Percentiles rank a stretch among this genome's conserved stretches.
Evolutionary conservation across 257 asterid genomes (phyloP).

Genomic region (Fraxinus quadrangulata): DNA sequence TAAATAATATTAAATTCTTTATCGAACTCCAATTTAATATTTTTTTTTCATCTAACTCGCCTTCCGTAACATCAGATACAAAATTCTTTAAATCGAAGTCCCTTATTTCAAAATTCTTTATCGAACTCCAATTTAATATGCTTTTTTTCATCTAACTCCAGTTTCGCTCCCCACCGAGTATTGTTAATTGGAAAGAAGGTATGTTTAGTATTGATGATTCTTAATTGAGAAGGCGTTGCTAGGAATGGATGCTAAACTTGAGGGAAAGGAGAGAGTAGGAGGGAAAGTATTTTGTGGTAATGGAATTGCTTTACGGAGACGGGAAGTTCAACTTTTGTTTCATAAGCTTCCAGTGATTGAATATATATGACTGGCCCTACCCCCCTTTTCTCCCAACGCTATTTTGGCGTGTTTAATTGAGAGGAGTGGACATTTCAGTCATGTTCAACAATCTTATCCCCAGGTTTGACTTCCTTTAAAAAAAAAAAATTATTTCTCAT

Average conservation of each 20-base stretch:
- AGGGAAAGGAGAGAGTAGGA: conserved; percentile 28
- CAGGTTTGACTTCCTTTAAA: too few species aligned
- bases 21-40: too few species aligned
- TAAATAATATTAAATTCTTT: too few species aligned
- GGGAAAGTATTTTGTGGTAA: conserved; percentile 34
- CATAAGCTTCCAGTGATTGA: conserved; percentile 40
- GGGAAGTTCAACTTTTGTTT: conserved; percentile 28
- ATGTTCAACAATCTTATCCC: too few species aligned
- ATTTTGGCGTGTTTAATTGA: too few species aligned
- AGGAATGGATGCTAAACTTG: conserved; percentile 42
- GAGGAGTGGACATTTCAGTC: too few species aligned
- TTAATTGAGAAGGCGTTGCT: conserved; percentile 15
- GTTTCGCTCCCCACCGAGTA: too few species aligned
- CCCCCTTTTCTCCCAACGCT: conserved; percentile 6
- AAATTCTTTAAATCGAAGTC: too few species aligned
- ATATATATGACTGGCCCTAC: conserved; percentile 10
- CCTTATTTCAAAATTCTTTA: too few species aligned
- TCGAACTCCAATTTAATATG: background rate
- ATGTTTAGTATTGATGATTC: background rate
- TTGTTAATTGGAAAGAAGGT: conserved; percentile 18
- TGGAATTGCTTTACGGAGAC: conserved; percentile 43
- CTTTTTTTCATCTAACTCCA: background rate
- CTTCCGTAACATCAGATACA: too few species aligned
- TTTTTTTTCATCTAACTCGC: too few species aligned
- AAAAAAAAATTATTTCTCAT: too few species aligned